Evolutionary conservation across 176 grass and related monocot genomes (phyloP).

Genomic region (Pontederia crassipes): DNA sequence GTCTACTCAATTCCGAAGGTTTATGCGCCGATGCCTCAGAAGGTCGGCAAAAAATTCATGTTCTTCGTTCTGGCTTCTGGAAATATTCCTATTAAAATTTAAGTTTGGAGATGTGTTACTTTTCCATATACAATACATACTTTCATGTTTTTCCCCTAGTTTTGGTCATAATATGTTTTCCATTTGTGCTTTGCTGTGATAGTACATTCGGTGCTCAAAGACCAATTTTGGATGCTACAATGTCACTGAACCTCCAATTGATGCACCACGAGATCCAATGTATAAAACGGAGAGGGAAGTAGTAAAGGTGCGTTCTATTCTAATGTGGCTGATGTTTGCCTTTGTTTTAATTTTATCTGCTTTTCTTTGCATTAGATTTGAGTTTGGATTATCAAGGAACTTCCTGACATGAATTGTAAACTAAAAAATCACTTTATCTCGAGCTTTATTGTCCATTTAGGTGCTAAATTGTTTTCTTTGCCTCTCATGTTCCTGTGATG

Average conservation of each 20-base stretch:
- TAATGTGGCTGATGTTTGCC: neutral
- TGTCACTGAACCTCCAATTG: constrained; percentile 70
- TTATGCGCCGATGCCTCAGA: constrained; percentile 64
- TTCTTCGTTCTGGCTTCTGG: neutral
- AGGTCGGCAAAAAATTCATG: constrained; percentile 26
- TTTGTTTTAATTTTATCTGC: neutral
- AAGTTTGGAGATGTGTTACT: neutral
- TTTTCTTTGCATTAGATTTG: neutral
- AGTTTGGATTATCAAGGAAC: too few species aligned
- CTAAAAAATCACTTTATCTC: too few species aligned
- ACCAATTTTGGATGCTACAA: constrained; percentile 56
- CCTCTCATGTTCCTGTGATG: too few species aligned
- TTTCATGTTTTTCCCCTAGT: neutral
- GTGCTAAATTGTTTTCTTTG: too few species aligned
- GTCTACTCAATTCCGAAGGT: constrained; percentile 83
- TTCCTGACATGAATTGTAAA: too few species aligned
- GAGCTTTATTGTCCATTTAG: too few species aligned
- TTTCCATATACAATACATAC: too few species aligned
- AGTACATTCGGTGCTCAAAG: constrained; percentile 62
- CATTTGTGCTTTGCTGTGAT: constrained; percentile 10
- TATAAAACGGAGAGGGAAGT: constrained; percentile 70
- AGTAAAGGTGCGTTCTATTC: constrained; percentile 50
- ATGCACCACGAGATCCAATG: constrained; percentile 47
- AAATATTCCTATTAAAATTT: neutral
- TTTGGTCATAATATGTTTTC: constrained; percentile 1